Percentiles rank a stretch among this genome's conserved stretches.
Conservation (phyloP, 192 early-diverging fungal species). For the Entomortierella beljakovae region DNA sequence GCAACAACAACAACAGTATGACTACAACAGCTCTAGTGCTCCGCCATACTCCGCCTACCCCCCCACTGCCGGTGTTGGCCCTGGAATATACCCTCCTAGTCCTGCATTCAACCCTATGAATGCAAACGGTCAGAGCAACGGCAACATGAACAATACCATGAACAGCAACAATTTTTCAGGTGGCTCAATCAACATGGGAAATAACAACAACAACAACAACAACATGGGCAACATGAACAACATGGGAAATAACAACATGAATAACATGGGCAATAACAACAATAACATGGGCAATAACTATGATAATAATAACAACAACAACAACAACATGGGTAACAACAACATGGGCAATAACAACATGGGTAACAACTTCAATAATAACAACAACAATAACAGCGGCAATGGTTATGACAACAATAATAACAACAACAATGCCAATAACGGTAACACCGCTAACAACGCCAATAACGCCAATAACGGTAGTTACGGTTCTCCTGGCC, state of each 20-base stretch:
- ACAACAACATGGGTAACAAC: conserved; percentile 1
- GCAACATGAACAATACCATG: conserved; percentile 12
- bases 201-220: conserved; percentile 12
- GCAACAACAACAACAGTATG: not conserved
- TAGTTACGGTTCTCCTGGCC: conserved; percentile 1
- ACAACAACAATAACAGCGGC: not conserved
- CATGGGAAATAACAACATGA: conserved; percentile 7
- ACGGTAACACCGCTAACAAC: not conserved
- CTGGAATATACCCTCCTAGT: conserved; percentile 2
- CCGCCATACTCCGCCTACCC: conserved; percentile 37
- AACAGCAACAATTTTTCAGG: conserved; percentile 9
- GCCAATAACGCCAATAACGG: not conserved
- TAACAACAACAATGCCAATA: conserved; percentile 2
- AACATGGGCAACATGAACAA: not conserved
- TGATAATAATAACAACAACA: not conserved
- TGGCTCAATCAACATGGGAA: not conserved
- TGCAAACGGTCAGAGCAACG: conserved; percentile 1
- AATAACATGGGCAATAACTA: not conserved
- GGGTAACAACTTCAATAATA: not conserved
- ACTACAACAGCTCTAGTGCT: not conserved
- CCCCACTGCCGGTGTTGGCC: not conserved
- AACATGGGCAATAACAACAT: conserved; percentile 1
- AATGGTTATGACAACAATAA: conserved; percentile 1
- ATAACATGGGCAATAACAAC: conserved; percentile 1
- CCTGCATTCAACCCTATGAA: conserved; percentile 32